phyloP scores from a whole-genome alignment of 1,284 basidiomycete species.

The Gymnopus androsaceus region DNA sequence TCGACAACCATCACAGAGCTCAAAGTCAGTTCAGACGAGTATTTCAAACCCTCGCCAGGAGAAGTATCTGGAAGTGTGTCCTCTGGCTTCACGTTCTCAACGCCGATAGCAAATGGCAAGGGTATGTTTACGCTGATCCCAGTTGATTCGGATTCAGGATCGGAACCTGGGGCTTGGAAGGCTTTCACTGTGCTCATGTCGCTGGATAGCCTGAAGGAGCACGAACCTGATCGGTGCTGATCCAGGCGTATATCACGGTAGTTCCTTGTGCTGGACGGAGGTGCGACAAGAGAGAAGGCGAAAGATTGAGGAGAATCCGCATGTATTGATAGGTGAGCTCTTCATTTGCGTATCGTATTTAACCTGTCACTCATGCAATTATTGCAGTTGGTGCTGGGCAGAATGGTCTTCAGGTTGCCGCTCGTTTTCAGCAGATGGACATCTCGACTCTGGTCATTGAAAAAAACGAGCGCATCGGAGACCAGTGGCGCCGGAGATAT shows the following conservation, averaged over 20 bases:
- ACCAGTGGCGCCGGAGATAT: slow-evolving; percentile 59
- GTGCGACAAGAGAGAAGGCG: slow-evolving; percentile 25
- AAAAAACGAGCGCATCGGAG: slow-evolving; percentile 46
- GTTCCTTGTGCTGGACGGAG: slow-evolving; percentile 35
- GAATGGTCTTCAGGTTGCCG: slow-evolving; percentile 52
- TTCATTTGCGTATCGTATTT: background rate
- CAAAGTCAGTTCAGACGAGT: slow-evolving; percentile 29
- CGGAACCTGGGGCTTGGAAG: slow-evolving; percentile 29
- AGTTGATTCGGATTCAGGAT: slow-evolving; percentile 8
- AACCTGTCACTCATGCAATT: background rate
- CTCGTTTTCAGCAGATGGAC: slow-evolving; percentile 52
- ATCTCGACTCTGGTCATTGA: slow-evolving; percentile 53
- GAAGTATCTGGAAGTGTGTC: slow-evolving; percentile 28
- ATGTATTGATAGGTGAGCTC: slow-evolving; percentile 35
- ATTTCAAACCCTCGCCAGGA: slow-evolving; percentile 29
- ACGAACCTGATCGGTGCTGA: slow-evolving; percentile 35
- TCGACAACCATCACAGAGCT: slow-evolving; percentile 29
- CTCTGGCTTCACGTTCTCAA: slow-evolving; percentile 44
- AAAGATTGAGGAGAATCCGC: slow-evolving; percentile 34
- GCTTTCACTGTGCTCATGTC: slow-evolving; percentile 34
- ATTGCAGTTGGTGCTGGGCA: slow-evolving; percentile 54
- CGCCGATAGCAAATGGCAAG: slow-evolving; percentile 34
- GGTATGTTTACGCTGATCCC: slow-evolving; percentile 39
- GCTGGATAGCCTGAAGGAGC: slow-evolving; percentile 33
- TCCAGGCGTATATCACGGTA: slow-evolving; percentile 32